Percentiles rank a stretch among this genome's conserved stretches.
Evolutionary conservation across 2,329 filamentous ascomycete genomes (phyloP).

Genomic region (Chaetomiaceae sp.): DNA sequence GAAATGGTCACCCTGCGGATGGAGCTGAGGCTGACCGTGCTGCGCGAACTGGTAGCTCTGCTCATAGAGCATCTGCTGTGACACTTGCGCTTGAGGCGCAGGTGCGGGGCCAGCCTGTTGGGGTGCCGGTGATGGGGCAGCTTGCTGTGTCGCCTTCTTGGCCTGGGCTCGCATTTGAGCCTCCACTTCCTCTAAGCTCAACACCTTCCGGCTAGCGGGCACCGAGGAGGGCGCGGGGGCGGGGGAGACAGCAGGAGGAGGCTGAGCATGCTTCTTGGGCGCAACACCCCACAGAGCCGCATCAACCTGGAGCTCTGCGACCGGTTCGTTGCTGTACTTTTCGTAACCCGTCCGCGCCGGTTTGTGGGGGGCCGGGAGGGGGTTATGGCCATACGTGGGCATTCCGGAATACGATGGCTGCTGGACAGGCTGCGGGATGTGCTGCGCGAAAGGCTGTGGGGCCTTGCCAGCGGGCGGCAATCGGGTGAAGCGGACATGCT

Average conservation of each 20-base stretch:
- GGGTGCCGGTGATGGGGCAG: slow-evolving; percentile 27
- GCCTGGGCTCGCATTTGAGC: slow-evolving; percentile 76
- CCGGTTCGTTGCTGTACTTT: slow-evolving; percentile 79
- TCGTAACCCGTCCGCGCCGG: slow-evolving; percentile 81
- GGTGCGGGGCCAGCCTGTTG: slow-evolving; percentile 13
- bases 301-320: slow-evolving; percentile 87
- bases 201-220: slow-evolving; percentile 61
- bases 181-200: slow-evolving; percentile 96
- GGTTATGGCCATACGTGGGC: slow-evolving; percentile 34
- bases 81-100: slow-evolving; percentile 28
- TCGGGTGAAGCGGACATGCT: slow-evolving; percentile 76
- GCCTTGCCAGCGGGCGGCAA: slow-evolving; percentile 56
- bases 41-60: slow-evolving; percentile 21
- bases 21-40: slow-evolving; percentile 18
- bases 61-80: slow-evolving; percentile 23
- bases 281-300: slow-evolving; percentile 85
- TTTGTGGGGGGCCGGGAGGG: slow-evolving; percentile 41
- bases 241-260: slow-evolving; percentile 31
- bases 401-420: slow-evolving; percentile 28
- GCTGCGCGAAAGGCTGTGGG: slow-evolving; percentile 29
- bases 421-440: slow-evolving; percentile 24
- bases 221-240: slow-evolving; percentile 30
- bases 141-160: slow-evolving; percentile 41
- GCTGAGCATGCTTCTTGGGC: slow-evolving; percentile 46
- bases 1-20: slow-evolving; percentile 13